These are phyloP conservation scores for Ilyonectria robusta DNA, from an alignment of 2,329 filamentous ascomycete genomes.

Conservation along the genomic window DNA sequence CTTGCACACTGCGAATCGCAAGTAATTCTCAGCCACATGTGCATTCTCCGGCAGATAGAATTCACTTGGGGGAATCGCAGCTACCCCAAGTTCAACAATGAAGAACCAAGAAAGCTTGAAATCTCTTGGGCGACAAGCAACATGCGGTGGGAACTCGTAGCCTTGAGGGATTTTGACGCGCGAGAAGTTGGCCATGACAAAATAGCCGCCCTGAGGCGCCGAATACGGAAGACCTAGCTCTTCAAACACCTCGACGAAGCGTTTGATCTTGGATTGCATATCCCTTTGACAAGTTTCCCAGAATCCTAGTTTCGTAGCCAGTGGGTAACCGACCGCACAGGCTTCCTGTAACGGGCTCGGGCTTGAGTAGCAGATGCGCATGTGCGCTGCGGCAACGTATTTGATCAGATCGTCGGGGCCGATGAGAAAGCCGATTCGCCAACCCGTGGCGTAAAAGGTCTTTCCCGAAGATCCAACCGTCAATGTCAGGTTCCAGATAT, in stretches of 20 bases:
- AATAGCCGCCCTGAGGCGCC: conserved; percentile 95
- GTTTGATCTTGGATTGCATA: conserved; percentile 89
- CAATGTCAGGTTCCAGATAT: conserved; percentile 86
- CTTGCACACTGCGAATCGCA: conserved; percentile 93
- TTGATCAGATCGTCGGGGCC: conserved; percentile 89
- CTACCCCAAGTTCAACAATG: conserved; percentile 93
- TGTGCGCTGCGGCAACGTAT: conserved; percentile 91
- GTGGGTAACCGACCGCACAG: conserved; percentile 91
- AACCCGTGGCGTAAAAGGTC: conserved; percentile 97
- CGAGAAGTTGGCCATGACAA: conserved; percentile 91
- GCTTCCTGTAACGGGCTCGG: conserved; percentile 95
- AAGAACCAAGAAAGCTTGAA: conserved; percentile 94
- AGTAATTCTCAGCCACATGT: conserved; percentile 86
- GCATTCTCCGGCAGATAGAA: conserved; percentile 89
- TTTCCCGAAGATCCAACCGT: conserved; percentile 96
- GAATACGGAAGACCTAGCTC: conserved; percentile 85
- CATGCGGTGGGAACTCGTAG: conserved; percentile 1
- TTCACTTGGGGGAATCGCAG: conserved; percentile 91
- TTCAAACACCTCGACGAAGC: conserved; percentile 84
- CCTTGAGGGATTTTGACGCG: conserved; percentile 67
- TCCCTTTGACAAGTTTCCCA: conserved; percentile 85
- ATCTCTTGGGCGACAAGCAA: conserved; percentile 76
- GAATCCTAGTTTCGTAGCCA: conserved; percentile 87
- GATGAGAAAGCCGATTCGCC: conserved; percentile 93
- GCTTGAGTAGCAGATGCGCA: conserved; percentile 92